Evolutionary conservation across 1,284 basidiomycete species (phyloP).

Genomic region (Trichosporon coremiiforme): DNA sequence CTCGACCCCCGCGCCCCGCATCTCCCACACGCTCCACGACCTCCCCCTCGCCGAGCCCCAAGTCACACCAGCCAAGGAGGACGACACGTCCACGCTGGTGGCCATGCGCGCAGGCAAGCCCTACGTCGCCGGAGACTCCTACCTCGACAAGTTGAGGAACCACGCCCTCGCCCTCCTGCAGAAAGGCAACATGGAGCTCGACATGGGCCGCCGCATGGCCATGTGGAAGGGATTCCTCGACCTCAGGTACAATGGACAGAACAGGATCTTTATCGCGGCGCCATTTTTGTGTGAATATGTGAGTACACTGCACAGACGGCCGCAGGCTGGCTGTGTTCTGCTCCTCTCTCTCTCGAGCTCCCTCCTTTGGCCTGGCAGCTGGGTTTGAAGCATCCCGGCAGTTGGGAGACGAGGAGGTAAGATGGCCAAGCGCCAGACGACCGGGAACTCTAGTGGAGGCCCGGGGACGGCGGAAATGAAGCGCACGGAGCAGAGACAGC

Average conservation of each 20-base stretch:
- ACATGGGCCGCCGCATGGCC: slow-evolving; percentile 35
- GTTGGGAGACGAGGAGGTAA: too few relatives aligned
- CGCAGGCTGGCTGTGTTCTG: too few relatives aligned
- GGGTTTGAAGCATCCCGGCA: too few relatives aligned
- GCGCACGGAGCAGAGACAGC: too few relatives aligned
- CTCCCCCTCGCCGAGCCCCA: not conserved
- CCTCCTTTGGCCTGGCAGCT: too few relatives aligned
- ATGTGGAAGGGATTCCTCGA: slow-evolving; percentile 34
- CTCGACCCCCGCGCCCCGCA: not conserved
- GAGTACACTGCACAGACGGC: too few relatives aligned
- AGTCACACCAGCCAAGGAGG: not conserved
- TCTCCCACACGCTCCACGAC: not conserved
- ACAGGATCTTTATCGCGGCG: slow-evolving; percentile 28
- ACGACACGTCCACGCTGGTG: not conserved
- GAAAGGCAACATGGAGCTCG: slow-evolving; percentile 36
- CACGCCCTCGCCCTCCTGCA: slow-evolving; percentile 29
- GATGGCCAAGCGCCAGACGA: too few relatives aligned
- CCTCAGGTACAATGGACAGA: slow-evolving; percentile 22
- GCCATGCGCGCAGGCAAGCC: slow-evolving; percentile 43
- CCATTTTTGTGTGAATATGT: slow-evolving; percentile 52
- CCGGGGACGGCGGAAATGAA: too few relatives aligned
- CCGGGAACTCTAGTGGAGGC: too few relatives aligned
- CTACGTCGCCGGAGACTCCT: slow-evolving; percentile 44
- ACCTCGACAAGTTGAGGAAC: slow-evolving; percentile 38
- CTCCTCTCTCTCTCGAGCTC: too few relatives aligned